Evolutionary conservation across 2,329 filamentous ascomycete genomes (phyloP), one percentile per base, ranked within the genome.

Genomic region (Talaromyces verruculosus): DNA sequence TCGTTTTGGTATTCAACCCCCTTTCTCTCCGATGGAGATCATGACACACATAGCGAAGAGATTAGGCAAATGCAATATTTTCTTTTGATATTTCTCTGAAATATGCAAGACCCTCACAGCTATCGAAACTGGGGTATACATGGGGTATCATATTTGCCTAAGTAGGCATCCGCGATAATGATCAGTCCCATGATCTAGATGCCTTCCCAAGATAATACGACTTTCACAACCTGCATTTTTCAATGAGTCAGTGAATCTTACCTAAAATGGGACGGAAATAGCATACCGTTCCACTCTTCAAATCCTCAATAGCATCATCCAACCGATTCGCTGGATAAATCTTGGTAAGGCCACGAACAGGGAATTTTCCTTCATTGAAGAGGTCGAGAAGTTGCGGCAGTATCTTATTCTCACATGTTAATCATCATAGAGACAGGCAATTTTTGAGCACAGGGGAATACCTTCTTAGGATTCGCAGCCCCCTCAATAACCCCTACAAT

Each of bases 281-380:
- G 72, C 71, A 13, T 53, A 63, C 51, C 39, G 59, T 60, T 63
- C 45, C 61, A 30, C 43, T 62, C 43, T 67, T 67, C 37, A 64
- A 33, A 45, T 64, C 49, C 39, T 57, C 33, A 22, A 64, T 28
- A 64, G 62, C 62, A 10, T 64, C 37, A 30, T 64, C 61, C 33
- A 64, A 33, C 41, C 25, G 28, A 8, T 41, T 59, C 6, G 49
- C 62, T 8, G 35, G 62, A 59, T 64, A 64, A 30, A 64, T 28
- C 22, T 45, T 57, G 13, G 49, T 57, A 22, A 64, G 51, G 15
- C 28, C 22, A 4, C 51, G 49, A 22, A 64, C 62, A 6, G 62
- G 62, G 5, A 59, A 64, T n/a, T 64, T 64, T 5, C 62, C 62
- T 35, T 59, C 17, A 41, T 59, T 59, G 22, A 59, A 59, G 3